Evolutionary conservation across 2,329 filamentous ascomycete species (phyloP).

Genomic region (Venturia nashicola): DNA sequence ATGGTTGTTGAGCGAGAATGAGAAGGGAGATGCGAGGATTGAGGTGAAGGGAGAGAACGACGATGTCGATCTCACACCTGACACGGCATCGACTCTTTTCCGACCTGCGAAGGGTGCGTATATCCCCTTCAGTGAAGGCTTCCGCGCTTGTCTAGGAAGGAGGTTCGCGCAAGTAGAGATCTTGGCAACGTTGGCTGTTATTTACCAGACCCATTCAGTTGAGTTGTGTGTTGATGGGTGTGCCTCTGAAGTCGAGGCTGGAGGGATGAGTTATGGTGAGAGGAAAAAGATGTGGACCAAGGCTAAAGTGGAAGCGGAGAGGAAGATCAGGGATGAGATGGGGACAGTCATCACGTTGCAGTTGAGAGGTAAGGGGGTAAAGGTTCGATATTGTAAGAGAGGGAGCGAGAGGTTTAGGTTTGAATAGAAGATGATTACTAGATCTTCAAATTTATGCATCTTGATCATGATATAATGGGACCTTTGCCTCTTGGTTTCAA

Average conservation of each 20-base stretch:
- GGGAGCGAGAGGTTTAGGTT: constrained; percentile 54
- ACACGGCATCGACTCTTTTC: constrained; percentile 51
- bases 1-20: constrained; percentile 42
- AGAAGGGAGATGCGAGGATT: constrained; percentile 8
- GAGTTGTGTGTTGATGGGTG: constrained; percentile 52
- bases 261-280: constrained; percentile 30
- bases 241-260: constrained; percentile 28
- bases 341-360: constrained; percentile 60
- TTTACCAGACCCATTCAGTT: constrained; percentile 48
- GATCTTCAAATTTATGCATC: too few relatives aligned
- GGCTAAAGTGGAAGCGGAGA: constrained; percentile 43
- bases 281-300: constrained; percentile 45
- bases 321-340: constrained; percentile 41
- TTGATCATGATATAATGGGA: too few relatives aligned
- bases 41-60: constrained; percentile 33
- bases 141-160: constrained; percentile 42
- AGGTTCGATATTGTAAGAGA: constrained; percentile 55
- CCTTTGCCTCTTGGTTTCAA: too few relatives aligned
- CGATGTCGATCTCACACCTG: constrained; percentile 46
- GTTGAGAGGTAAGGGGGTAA: constrained; percentile 48
- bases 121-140: constrained; percentile 43
- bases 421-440: background rate
- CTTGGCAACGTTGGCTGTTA: constrained; percentile 38
- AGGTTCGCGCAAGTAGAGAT: constrained; percentile 46
- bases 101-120: constrained; percentile 41